Percentiles rank a stretch among this genome's conserved stretches.
Evolutionary conservation across 2,329 filamentous ascomycete species (phyloP).

Genomic region (Aspergillus calidoustus): DNA sequence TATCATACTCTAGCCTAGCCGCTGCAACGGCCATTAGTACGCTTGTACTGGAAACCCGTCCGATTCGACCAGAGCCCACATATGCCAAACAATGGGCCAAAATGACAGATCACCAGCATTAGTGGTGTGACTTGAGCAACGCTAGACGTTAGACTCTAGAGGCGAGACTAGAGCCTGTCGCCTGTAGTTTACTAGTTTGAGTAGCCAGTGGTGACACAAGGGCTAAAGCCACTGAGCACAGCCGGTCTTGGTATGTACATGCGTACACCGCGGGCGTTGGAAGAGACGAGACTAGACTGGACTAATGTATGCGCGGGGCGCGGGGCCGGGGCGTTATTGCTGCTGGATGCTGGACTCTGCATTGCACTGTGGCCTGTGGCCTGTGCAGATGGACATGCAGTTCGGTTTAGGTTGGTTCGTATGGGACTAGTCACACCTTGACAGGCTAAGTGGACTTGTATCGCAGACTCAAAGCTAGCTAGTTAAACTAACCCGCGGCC

Average conservation of each 20-base stretch:
- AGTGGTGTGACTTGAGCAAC: conserved; percentile 4
- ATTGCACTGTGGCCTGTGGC: not conserved
- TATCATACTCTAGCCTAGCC: not conserved
- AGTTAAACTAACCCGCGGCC: not conserved
- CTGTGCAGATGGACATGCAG: not conserved
- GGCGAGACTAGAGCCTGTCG: not conserved
- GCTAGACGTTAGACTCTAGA: not conserved
- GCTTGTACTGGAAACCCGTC: not conserved
- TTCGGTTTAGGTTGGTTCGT: not conserved
- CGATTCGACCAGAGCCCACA: not conserved
- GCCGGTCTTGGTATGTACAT: too few relatives aligned
- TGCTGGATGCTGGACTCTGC: not conserved
- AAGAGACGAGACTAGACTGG: not conserved
- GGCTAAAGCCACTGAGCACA: not conserved
- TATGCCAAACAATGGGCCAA: not conserved
- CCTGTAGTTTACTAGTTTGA: not conserved
- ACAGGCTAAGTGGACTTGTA: not conserved
- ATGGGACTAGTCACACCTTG: not conserved
- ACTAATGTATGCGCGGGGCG: not conserved
- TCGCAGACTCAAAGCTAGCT: not conserved
- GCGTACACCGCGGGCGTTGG: too few relatives aligned
- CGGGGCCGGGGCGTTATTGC: too few relatives aligned
- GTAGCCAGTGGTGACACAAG: not conserved
- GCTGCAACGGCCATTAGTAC: not conserved
- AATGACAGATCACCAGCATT: conserved; percentile 3